phyloP scores from a whole-genome alignment of 345 rosid species.

The Trapa incisa region DNA sequence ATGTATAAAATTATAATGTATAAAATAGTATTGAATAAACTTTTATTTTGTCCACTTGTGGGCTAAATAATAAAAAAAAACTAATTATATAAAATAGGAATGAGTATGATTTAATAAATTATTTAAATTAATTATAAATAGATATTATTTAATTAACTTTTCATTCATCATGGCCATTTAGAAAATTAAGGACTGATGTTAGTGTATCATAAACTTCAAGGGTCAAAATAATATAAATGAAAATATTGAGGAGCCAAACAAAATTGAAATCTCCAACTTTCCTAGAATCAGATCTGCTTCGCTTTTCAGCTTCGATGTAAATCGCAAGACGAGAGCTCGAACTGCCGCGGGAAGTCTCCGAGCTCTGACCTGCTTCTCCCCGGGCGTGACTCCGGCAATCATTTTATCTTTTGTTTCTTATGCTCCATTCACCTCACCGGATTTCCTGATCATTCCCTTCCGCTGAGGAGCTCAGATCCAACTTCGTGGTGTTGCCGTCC shows the following conservation, averaged over 20 bases:
- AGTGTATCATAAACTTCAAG: not conserved
- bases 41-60: no score
- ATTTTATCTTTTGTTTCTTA: not conserved
- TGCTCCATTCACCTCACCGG: not conserved
- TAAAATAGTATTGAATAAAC: no score
- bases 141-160: no score
- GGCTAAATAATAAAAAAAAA: no score
- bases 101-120: not conserved
- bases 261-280: not conserved
- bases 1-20: no score
- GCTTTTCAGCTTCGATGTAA: not conserved
- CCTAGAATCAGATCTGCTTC: not conserved
- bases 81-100: no score
- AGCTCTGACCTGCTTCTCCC: not conserved
- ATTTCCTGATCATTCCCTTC: not conserved
- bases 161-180: no score
- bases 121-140: no score
- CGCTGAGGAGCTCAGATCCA: not conserved
- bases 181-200: not conserved
- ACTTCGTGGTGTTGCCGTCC: not conserved
- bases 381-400: not conserved
- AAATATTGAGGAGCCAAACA: not conserved
- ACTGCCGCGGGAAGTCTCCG: not conserved
- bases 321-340: not conserved
- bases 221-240: not conserved